Evolutionary conservation across 345 rosid genomes (phyloP).

Genomic region (Populus ilicifolia): DNA sequence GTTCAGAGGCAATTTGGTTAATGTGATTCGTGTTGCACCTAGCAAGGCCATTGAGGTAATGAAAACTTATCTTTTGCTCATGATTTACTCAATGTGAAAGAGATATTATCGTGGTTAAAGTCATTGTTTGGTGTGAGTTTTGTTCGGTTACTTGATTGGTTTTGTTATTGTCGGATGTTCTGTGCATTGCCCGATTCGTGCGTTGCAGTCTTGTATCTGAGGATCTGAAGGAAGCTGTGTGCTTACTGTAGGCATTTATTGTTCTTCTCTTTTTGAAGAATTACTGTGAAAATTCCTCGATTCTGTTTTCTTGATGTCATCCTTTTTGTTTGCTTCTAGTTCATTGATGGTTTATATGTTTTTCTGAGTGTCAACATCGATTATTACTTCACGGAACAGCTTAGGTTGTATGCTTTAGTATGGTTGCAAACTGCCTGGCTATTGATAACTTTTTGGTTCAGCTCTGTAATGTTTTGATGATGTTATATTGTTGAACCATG

Average conservation of each 20-base stretch:
- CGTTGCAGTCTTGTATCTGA: neutral
- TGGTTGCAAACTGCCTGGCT: neutral
- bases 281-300: too few relatives aligned
- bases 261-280: neutral
- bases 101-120: neutral
- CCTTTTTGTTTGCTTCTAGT: constrained; percentile 4
- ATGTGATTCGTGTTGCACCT: constrained; percentile 93
- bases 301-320: constrained; percentile 9
- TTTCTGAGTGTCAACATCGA: neutral
- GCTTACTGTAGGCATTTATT: neutral
- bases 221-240: neutral
- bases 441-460: neutral
- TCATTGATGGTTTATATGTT: neutral
- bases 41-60: constrained; percentile 98
- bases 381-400: neutral
- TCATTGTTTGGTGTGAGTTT: constrained; percentile 1
- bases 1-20: constrained; percentile 92
- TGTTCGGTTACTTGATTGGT: neutral
- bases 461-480: neutral
- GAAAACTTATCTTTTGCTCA: neutral
- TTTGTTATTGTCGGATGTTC: neutral
- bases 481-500: neutral
- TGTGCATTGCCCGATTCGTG: neutral
- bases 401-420: neutral
- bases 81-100: neutral